phyloP scores from a whole-genome alignment of 2,329 filamentous ascomycete species.

The Pleurostoma richardsiae region DNA sequence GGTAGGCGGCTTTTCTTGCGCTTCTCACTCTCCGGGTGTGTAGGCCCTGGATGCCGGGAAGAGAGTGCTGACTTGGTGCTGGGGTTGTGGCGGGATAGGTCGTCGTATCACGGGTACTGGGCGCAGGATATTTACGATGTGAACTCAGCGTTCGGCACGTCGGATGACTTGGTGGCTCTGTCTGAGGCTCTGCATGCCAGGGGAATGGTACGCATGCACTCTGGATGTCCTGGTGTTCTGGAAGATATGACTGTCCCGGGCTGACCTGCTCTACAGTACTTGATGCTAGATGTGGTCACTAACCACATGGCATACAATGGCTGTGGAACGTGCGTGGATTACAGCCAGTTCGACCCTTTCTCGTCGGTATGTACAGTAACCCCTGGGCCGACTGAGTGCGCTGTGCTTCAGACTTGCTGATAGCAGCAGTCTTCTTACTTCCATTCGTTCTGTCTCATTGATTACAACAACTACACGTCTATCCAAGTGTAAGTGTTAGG shows the following conservation, averaged over 20 bases:
- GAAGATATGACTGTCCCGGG: too few relatives aligned
- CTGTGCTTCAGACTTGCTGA: too few relatives aligned
- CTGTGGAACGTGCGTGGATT: slow-evolving; percentile 41
- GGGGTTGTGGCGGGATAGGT: slow-evolving; percentile 11
- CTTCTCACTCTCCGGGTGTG: neutral
- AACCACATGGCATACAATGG: slow-evolving; percentile 53
- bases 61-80: too few relatives aligned
- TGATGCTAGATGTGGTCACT: slow-evolving; percentile 57
- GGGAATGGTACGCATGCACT: slow-evolving; percentile 35
- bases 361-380: too few relatives aligned
- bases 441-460: slow-evolving; percentile 46
- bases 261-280: slow-evolving; percentile 25
- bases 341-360: slow-evolving; percentile 49
- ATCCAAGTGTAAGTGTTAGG: slow-evolving; percentile 12
- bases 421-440: slow-evolving; percentile 33
- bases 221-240: neutral
- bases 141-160: slow-evolving; percentile 44
- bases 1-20: slow-evolving; percentile 11
- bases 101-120: slow-evolving; percentile 46
- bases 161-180: slow-evolving; percentile 41
- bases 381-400: too few relatives aligned
- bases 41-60: neutral
- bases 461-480: slow-evolving; percentile 41
- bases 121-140: slow-evolving; percentile 44
- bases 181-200: slow-evolving; percentile 44